Conservation (phyloP, 257 asterid species). For the Plantago elongata region DNA sequence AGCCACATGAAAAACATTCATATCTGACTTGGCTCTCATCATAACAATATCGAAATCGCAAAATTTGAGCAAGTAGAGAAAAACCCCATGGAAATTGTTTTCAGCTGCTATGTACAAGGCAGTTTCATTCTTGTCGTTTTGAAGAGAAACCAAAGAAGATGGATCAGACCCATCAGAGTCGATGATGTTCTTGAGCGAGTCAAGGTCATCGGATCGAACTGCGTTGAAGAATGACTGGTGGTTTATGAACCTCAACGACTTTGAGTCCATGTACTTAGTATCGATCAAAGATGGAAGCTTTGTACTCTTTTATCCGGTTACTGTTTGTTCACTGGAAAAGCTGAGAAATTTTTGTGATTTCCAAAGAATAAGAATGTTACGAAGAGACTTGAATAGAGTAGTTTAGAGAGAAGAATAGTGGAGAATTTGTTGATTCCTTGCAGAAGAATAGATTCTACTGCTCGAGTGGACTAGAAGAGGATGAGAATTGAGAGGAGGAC, state of each 20-base stretch:
- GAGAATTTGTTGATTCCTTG: neutral
- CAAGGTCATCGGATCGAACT: slow-evolving; percentile 70
- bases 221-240: slow-evolving; percentile 84
- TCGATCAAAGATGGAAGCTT: too few species aligned
- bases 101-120: slow-evolving; percentile 72
- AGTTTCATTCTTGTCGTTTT: slow-evolving; percentile 73
- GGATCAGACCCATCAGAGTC: slow-evolving; percentile 62
- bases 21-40: slow-evolving; percentile 76
- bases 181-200: slow-evolving; percentile 45
- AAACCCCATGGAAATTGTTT: slow-evolving; percentile 45
- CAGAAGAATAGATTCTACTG: too few species aligned
- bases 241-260: slow-evolving; percentile 67
- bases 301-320: too few species aligned
- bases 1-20: slow-evolving; percentile 76
- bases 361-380: too few species aligned
- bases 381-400: slow-evolving; percentile 5
- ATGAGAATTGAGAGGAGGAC: too few species aligned
- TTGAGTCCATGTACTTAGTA: slow-evolving; percentile 55
- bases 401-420: neutral
- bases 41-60: slow-evolving; percentile 56
- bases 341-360: too few species aligned
- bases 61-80: slow-evolving; percentile 55
- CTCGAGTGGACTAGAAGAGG: too few species aligned
- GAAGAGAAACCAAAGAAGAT: slow-evolving; percentile 53
- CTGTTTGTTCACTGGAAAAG: too few species aligned